These are phyloP conservation scores for Cryptococcus sp. DNA, from an alignment of 1,284 basidiomycete genomes.

Conservation along the genomic window DNA sequence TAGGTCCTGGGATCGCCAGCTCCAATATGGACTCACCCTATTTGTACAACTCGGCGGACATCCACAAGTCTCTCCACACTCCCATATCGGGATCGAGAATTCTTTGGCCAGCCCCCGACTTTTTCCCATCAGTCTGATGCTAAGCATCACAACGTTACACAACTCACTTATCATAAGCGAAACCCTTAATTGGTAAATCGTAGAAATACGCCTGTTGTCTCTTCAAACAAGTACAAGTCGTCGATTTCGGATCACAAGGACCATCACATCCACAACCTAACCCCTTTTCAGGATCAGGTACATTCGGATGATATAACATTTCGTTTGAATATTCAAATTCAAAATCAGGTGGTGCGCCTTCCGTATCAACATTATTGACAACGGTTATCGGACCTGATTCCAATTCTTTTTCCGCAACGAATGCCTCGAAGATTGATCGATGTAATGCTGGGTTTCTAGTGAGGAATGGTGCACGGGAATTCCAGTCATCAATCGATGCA, in stretches of 20 bases:
- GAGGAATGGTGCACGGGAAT: conserved; percentile 6
- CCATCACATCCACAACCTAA: conserved; percentile 69
- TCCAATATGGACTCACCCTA: conserved; percentile 54
- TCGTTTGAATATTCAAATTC: conserved; percentile 43
- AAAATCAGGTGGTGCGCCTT: conserved; percentile 54
- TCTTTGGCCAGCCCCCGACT: conserved; percentile 55
- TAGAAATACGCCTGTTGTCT: conserved; percentile 54
- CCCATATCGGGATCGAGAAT: conserved; percentile 66
- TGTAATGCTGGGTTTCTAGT: conserved; percentile 22
- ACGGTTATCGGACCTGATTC: conserved; percentile 62
- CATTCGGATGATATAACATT: conserved; percentile 64
- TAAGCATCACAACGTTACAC: neutral
- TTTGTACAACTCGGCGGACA: conserved; percentile 78
- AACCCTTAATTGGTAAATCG: conserved; percentile 50
- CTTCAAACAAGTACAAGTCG: conserved; percentile 63
- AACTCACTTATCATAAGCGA: conserved; percentile 57
- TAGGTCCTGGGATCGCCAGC: neutral
- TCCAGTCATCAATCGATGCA: conserved; percentile 20
- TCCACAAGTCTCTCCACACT: conserved; percentile 76
- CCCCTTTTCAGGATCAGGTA: conserved; percentile 63
- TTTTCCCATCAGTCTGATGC: neutral
- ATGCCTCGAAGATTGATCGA: conserved; percentile 55
- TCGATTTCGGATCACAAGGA: conserved; percentile 63
- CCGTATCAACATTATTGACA: conserved; percentile 60
- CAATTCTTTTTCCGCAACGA: conserved; percentile 61